Percentiles rank a stretch among this genome's conserved stretches.
These are phyloP conservation scores for Epichloe hybrida DNA, from an alignment of 2,329 filamentous ascomycete species.

Conservation along the genomic window DNA sequence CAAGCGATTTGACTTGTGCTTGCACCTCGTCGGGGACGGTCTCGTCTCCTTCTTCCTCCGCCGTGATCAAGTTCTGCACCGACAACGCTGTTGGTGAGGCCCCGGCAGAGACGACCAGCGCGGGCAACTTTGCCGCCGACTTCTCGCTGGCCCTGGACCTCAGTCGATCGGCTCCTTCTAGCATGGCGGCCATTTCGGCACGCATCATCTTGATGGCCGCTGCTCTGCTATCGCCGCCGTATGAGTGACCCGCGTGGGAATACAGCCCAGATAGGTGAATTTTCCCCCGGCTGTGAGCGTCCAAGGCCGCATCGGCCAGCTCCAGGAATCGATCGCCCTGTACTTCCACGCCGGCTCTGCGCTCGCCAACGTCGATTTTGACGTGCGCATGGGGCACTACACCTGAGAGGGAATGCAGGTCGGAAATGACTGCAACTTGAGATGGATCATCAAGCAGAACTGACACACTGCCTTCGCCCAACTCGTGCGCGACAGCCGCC, in stretches of 20 bases:
- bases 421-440: constrained; percentile 39
- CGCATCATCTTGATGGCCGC: constrained; percentile 19
- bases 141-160: constrained; percentile 8
- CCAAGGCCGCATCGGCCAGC: constrained; percentile 22
- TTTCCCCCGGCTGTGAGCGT: constrained; percentile 14
- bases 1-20: constrained; percentile 9
- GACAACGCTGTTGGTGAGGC: constrained; percentile 57
- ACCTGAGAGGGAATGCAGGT: constrained; percentile 27
- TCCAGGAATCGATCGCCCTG: constrained; percentile 37
- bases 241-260: constrained; percentile 60
- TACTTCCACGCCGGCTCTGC: constrained; percentile 51
- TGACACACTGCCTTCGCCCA: constrained; percentile 44
- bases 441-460: constrained; percentile 57
- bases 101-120: constrained; percentile 47
- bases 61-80: constrained; percentile 12
- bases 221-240: constrained; percentile 27
- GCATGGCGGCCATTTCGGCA: constrained; percentile 17
- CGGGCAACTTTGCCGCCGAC: constrained; percentile 5
- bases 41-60: constrained; percentile 1
- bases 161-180: constrained; percentile 13
- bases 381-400: constrained; percentile 45
- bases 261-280: constrained; percentile 51
- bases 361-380: constrained; percentile 62
- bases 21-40: constrained; percentile 8
- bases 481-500: constrained; percentile 35